Evolutionary conservation across 306 rosid genomes (phyloP).

Genomic region (Casuarina equisetifolia): DNA sequence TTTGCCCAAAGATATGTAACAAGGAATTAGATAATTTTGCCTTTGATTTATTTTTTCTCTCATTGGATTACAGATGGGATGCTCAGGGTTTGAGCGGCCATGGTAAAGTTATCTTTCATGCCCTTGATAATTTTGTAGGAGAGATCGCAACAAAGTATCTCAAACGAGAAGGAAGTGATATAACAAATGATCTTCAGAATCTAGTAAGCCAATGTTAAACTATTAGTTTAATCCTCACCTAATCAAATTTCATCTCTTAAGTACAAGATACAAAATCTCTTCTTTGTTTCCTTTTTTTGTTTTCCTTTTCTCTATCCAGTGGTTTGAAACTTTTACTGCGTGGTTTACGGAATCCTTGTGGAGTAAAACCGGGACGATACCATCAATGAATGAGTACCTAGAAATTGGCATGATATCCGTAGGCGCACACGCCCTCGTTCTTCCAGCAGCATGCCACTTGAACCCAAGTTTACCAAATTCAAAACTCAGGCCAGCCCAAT

Average conservation of each 20-base stretch:
- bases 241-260: not conserved
- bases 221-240: not conserved
- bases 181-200: conserved; percentile 7
- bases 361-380: conserved; percentile 39
- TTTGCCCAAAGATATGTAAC: conserved; percentile 22
- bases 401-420: conserved; percentile 38
- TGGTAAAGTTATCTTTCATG: conserved; percentile 15
- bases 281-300: not conserved
- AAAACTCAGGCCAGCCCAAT: conserved; percentile 30
- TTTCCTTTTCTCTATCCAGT: not conserved
- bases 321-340: conserved; percentile 39
- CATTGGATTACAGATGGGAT: conserved; percentile 20
- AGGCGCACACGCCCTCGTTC: conserved; percentile 28
- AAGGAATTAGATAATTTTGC: not conserved
- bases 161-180: conserved; percentile 6
- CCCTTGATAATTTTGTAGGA: conserved; percentile 19
- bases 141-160: conserved; percentile 18
- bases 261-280: not conserved
- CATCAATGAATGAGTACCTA: conserved; percentile 41
- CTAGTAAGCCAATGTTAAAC: conserved; percentile 5
- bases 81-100: conserved; percentile 9
- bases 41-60: not conserved
- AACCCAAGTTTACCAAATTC: conserved; percentile 28
- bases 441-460: conserved; percentile 39
- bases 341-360: conserved; percentile 46